Conservation (phyloP, 2,329 filamentous ascomycete species). For the Fusarium poae region DNA sequence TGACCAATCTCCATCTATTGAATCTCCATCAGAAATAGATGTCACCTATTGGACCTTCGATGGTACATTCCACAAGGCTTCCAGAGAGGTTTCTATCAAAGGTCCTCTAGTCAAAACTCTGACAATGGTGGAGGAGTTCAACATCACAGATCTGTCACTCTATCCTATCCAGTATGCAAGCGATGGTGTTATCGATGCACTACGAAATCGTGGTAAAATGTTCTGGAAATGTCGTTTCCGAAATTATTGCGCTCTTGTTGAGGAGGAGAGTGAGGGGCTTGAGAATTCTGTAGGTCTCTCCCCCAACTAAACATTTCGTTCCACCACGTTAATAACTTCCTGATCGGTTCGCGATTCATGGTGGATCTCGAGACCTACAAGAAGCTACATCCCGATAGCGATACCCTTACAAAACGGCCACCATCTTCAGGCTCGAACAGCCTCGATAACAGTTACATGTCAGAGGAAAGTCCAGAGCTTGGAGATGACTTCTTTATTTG, state of each 20-base stretch:
- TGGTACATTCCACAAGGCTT: not conserved
- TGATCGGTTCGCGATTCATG: not conserved
- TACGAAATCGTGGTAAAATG: not conserved
- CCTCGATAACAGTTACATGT: not conserved
- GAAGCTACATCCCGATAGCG: not conserved
- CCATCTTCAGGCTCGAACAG: not conserved
- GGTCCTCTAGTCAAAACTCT: not conserved
- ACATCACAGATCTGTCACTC: not conserved
- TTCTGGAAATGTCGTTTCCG: slow-evolving; percentile 2
- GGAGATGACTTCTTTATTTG: not conserved
- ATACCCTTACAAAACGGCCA: too few relatives aligned
- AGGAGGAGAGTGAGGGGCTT: not conserved
- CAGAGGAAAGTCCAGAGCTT: not conserved
- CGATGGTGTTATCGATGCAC: accelerated
- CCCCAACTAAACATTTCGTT: too few relatives aligned
- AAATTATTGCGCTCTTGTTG: not conserved
- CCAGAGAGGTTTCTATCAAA: not conserved
- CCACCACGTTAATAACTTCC: too few relatives aligned
- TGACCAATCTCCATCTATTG: too few relatives aligned
- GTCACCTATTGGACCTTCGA: not conserved
- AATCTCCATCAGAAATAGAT: too few relatives aligned
- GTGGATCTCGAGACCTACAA: not conserved
- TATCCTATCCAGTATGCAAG: not conserved
- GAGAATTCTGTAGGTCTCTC: not conserved
- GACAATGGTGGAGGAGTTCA: not conserved